A percentile compares a stretch with the other conserved stretches of the same genome.
These are phyloP conservation scores for Microbotryum lychnidis-dioicae DNA, from an alignment of 1,284 basidiomycete genomes.

Conservation along the genomic window DNA sequence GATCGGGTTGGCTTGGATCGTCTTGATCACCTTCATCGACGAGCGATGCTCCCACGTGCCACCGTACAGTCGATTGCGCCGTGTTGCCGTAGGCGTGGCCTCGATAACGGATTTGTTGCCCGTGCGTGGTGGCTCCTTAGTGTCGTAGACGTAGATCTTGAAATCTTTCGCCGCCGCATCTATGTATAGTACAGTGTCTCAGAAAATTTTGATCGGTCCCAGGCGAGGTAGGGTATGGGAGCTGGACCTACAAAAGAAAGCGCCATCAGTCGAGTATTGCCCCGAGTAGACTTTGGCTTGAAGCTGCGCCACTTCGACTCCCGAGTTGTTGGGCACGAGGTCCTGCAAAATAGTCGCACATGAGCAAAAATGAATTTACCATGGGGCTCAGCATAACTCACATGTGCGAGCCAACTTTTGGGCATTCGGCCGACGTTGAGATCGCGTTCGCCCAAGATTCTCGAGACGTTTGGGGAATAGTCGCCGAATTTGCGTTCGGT, in stretches of 20 bases:
- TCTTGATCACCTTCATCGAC: constrained; percentile 62
- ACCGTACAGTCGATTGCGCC: constrained; percentile 1
- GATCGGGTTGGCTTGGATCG: constrained; percentile 61
- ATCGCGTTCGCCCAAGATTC: constrained; percentile 20
- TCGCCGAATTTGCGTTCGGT: constrained; percentile 9
- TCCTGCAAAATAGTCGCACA: constrained; percentile 45
- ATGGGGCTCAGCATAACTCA: constrained; percentile 1
- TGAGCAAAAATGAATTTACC: constrained; percentile 39
- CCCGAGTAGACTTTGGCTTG: constrained; percentile 80
- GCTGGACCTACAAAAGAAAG: constrained; percentile 30
- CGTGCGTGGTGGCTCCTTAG: constrained; percentile 48
- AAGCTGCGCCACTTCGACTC: constrained; percentile 77
- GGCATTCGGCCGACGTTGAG: constrained; percentile 39
- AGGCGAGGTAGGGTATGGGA: too few relatives aligned
- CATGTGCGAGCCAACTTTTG: constrained; percentile 40
- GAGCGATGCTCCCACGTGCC: constrained; percentile 21
- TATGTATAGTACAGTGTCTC: background rate
- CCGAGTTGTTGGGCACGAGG: constrained; percentile 74
- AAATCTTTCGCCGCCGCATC: constrained; percentile 5
- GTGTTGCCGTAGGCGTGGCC: background rate
- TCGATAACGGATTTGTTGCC: constrained; percentile 27
- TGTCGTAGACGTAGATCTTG: constrained; percentile 61
- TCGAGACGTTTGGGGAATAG: constrained; percentile 16
- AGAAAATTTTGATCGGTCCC: background rate
- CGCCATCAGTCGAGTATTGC: constrained; percentile 60